Base-by-base conservation (phyloP, 2,329 filamentous ascomycete species). In the Ophiostoma fasciatum region DNA sequence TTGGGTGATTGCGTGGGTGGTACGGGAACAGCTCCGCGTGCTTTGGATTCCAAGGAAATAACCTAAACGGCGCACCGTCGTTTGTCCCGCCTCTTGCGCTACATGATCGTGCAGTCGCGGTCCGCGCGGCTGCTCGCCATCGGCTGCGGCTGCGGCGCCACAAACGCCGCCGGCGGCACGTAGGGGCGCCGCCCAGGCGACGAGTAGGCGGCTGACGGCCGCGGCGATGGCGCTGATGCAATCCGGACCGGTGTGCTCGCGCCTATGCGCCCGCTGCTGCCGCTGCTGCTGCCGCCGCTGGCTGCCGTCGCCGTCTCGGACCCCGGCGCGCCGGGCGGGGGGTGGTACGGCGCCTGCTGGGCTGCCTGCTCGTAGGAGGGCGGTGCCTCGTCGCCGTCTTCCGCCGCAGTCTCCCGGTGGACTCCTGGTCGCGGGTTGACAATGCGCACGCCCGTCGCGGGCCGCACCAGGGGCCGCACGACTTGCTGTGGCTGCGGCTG, bases 301-400 rank as follows among this genome's bases (percentile, higher is more conserved):
- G 21, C 28, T 10, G 18, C 17, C n/a, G 4, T 21, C 4, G 39
- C 32, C 7, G 32, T 33, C 20, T 38, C 39, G 4, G 39, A 41
- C 7, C 36, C 39, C 3, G 37, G 37, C 8, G 34, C 71, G 63
- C 14, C 68, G 4, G 57, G 48, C 0, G 67, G 66, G 17, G 69
- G 70, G 9, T 62, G 54, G 42, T 71, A 74, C 4, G 64, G 61
- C 8, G 57, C 53, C 35, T 64, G 58, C 37, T 64, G 62, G 14
- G 67, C 61, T 4, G 69, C 67, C 49, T 73, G 66, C 50, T 73
- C 69, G 45, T 74, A 74, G 10, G 66, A 64, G 2, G 69, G 69
- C 28, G 69, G 69, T 6, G 67, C 66, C 21, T 69, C 67, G 3
- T 53, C 50, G 5, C 49, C 56, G 7, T 57, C 56, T 5, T 63